Conservation (phyloP, 2,329 filamentous ascomycete genomes). For the Coniella vitis region DNA sequence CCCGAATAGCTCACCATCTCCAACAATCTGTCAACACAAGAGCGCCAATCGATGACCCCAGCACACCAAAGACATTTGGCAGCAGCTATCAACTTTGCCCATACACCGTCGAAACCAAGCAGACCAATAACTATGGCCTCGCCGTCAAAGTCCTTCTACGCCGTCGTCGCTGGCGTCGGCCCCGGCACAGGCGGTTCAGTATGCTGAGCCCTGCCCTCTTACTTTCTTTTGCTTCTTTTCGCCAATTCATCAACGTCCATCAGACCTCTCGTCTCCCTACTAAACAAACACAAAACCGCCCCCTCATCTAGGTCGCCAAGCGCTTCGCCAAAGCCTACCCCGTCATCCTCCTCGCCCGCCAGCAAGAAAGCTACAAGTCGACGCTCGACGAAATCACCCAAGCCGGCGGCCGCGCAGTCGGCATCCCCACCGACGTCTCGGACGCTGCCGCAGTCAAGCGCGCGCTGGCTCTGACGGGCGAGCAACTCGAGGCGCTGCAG, state of each 20-base stretch:
- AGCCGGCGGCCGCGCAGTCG: slow-evolving; percentile 61
- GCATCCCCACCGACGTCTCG: slow-evolving; percentile 60
- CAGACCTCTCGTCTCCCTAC: too few relatives aligned
- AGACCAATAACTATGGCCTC: slow-evolving; percentile 5
- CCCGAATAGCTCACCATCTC: too few relatives aligned
- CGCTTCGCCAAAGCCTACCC: slow-evolving; percentile 60
- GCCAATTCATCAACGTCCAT: too few relatives aligned
- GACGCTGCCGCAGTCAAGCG: slow-evolving; percentile 42
- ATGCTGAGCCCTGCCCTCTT: background rate
- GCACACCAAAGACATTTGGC: too few relatives aligned
- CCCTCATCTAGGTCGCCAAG: slow-evolving; percentile 38
- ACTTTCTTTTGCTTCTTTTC: background rate
- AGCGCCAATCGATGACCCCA: too few relatives aligned
- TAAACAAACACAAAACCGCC: too few relatives aligned
- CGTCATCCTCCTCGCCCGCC: slow-evolving; percentile 68
- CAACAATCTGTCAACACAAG: too few relatives aligned
- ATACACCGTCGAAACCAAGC: background rate
- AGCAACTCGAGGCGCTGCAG: slow-evolving; percentile 37
- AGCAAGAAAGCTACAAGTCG: slow-evolving; percentile 55
- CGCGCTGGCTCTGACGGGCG: slow-evolving; percentile 59
- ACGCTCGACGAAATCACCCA: slow-evolving; percentile 63
- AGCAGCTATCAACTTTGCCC: too few relatives aligned
- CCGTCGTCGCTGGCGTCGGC: slow-evolving; percentile 66
- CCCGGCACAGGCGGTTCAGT: slow-evolving; percentile 47
- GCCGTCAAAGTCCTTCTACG: slow-evolving; percentile 43